Percentiles rank a stretch among this genome's conserved stretches.
Conservation (phyloP, 805 yeast species). For the Candida chilensis region DNA sequence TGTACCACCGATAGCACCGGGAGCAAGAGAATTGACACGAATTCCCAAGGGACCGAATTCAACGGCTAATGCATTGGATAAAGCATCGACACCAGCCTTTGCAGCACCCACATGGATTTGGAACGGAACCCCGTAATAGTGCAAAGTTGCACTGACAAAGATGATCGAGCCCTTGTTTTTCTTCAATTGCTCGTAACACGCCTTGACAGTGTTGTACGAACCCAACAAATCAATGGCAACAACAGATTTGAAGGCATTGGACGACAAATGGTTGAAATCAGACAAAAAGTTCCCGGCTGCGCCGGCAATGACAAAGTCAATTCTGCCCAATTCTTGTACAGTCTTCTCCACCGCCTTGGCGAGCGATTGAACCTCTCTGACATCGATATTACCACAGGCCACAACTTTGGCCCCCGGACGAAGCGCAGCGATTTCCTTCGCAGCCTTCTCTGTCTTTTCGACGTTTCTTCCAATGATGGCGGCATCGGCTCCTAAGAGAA, state of each 20-base stretch:
- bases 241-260: conserved; percentile 86
- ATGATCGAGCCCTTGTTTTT: conserved; percentile 62
- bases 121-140: conserved; percentile 81
- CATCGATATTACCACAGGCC: conserved; percentile 70
- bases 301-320: conserved; percentile 87
- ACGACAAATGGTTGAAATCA: conserved; percentile 67
- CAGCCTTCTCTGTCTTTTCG: conserved; percentile 58
- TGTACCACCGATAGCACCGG: conserved; percentile 82
- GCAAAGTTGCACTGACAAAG: conserved; percentile 85
- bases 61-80: conserved; percentile 76
- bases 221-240: conserved; percentile 83
- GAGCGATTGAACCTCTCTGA: conserved; percentile 57
- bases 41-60: conserved; percentile 89
- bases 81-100: conserved; percentile 90
- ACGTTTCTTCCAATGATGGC: conserved; percentile 75
- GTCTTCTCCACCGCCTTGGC: conserved; percentile 56
- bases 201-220: conserved; percentile 84
- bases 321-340: conserved; percentile 60
- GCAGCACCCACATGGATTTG: conserved; percentile 93
- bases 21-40: conserved; percentile 79
- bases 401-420: conserved; percentile 58
- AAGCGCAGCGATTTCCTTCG: conserved; percentile 50
- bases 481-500: conserved; percentile 78
- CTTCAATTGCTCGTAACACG: conserved; percentile 56
- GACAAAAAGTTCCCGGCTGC: conserved; percentile 93